Evolutionary conservation across 345 rosid genomes (phyloP), one percentile per base, ranked within the genome.

Genomic region (Salix brachista): DNA sequence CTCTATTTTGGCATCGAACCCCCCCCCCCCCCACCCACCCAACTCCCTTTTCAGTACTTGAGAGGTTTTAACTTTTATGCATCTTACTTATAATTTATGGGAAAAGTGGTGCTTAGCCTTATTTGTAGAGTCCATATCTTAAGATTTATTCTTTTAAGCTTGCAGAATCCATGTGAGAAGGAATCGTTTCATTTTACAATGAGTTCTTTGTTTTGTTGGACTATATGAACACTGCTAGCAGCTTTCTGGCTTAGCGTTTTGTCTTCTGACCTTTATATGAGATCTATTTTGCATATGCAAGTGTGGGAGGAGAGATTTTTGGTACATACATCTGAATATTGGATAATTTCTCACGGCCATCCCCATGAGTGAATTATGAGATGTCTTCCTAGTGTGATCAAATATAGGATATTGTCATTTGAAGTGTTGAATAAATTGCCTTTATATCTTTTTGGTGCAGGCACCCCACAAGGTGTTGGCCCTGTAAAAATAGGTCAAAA

Each of bases 401-500:
- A 16, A 18, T 50, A 50, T 17, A 48, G 52, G 18, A 41, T 46
- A 4, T 46, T 46, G 18, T 12, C 50, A 46, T 8, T 18, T 56
- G 6, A 70, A 64, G 1, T 60, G 9, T 78, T 65, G 68, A 42
- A 28, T 80, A 23, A 36, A 34, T 18, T 82, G 37, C 11, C 21
- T 76, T 66, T 64, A 7, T 14, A 32, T 60, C 21, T 60, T 25
- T 52, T 41, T 34, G 79, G 66, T 81, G 83, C 85, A 95, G 99
- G 99, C 75, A 93, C 99, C 77, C 99, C 97, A 41, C 82, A 84
- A 81, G 97, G 99, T 70, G 94, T 89, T 80, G 97, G 98, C 79
- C 96, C 99, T 8, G 96, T 91, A 21, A 91, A 90, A 83, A 86
- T 82, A 23, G 99, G 98, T 19, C 94, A 93, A 83, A 90, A 85